Base-by-base conservation (phyloP, 257 asterid species). In the Gardenia jasminoides region DNA sequence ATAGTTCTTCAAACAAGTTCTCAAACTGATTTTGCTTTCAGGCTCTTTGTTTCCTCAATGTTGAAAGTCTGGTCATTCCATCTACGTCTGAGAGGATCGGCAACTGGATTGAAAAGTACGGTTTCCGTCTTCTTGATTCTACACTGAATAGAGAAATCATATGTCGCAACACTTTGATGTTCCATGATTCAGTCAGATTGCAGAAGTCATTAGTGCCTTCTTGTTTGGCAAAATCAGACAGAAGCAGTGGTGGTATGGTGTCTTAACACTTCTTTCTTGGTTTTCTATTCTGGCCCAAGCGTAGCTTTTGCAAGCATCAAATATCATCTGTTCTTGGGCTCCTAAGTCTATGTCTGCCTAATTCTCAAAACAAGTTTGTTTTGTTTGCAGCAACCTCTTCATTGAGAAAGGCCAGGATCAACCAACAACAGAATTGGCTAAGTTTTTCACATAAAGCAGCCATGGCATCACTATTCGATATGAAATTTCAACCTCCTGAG, bases 41-140 rank as follows among this genome's bases (percentile, higher is more conserved):
- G 91, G 88, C 87, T 36, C 92, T 90, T 52, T 73, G 84, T 81
- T 82, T 56, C 70, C 89, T 88, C 1, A 84, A 80, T 46, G 84
- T 90, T 20, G 84, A 90, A 77, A 84, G 83, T 76, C 89, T 90
- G 47, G 76, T 90, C 6, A 87, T 90, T 77, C 88, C 91, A 67
- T 88, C 91, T 0, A 83, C 83, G 39, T 19, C 77, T 9, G 87
- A 86, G 76, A 78, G 82, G 48, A 77, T 73, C 52, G 73, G 46
- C 19, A 70, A 54, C 54, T 88, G 91, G 92, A 80, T 79, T 36
- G 83, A 70, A 28, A 82, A 82, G 46, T 85, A 87, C 50, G 82
- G 86, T 50, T 87, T 90, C 70, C 26, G 67, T 61, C 70, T 6
- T 6, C 47, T 84, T 3, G 77, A 79, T 28, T 58, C 46, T 20